Evolutionary conservation across 2,329 filamentous ascomycete genomes (phyloP).

Genomic region (Knufia petricola): DNA sequence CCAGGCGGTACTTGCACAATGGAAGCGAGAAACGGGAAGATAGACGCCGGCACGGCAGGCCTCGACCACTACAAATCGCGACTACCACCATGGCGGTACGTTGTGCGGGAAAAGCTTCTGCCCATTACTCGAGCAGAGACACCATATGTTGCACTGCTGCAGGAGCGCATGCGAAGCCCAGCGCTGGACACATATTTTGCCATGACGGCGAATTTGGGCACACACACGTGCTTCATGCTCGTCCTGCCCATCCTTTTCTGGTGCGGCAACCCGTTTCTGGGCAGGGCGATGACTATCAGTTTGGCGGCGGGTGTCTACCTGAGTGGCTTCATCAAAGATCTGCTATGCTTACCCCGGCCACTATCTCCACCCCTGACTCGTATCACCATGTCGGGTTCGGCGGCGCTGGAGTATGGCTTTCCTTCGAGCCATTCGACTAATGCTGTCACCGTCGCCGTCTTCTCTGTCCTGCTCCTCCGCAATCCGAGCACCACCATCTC

Average conservation of each 20-base stretch:
- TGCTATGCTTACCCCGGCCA: slow-evolving; percentile 83
- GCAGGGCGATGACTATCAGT: slow-evolving; percentile 67
- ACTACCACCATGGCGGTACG: slow-evolving; percentile 82
- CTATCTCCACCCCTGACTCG: slow-evolving; percentile 83
- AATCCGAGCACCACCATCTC: slow-evolving; percentile 49
- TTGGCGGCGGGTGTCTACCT: slow-evolving; percentile 72
- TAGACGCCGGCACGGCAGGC: slow-evolving; percentile 64
- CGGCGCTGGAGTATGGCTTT: slow-evolving; percentile 91
- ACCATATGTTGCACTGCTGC: slow-evolving; percentile 79
- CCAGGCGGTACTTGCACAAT: slow-evolving; percentile 23
- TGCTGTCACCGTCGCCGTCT: slow-evolving; percentile 85
- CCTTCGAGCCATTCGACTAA: slow-evolving; percentile 96
- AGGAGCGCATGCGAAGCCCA: slow-evolving; percentile 69
- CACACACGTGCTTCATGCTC: slow-evolving; percentile 98
- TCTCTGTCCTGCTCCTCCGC: slow-evolving; percentile 59
- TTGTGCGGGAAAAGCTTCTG: slow-evolving; percentile 67
- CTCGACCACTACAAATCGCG: slow-evolving; percentile 74
- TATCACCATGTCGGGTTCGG: slow-evolving; percentile 95
- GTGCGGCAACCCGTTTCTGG: slow-evolving; percentile 79
- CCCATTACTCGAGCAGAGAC: slow-evolving; percentile 92
- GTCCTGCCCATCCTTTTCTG: slow-evolving; percentile 91
- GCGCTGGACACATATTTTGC: slow-evolving; percentile 94
- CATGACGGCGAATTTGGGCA: slow-evolving; percentile 89
- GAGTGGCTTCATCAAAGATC: slow-evolving; percentile 88
- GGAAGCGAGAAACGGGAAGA: slow-evolving; percentile 31